Evolutionary conservation across 169 alveolate genomes (phyloP), one percentile per base, ranked within the genome.

Genomic region (Cryptosporidium sp.): DNA sequence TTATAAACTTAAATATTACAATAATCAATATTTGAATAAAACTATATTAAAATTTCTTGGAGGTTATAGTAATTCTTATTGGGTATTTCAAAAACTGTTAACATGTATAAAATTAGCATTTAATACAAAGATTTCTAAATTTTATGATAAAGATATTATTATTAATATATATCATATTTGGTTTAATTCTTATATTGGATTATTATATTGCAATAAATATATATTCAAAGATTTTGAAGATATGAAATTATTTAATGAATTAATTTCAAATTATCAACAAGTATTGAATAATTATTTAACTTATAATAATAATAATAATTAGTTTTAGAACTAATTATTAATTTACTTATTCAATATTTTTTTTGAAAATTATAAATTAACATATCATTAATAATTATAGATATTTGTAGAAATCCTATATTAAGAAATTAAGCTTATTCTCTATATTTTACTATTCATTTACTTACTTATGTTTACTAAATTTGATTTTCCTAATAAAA

Each of bases 11-110:
- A 73, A 58, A 35, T 35, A 73, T 23, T 26, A n/a, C 5, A 56
- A 56, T 26, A 60, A 60, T 53, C 16, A 56, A 5, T 0, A 33
- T 10, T 31, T 18, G 14, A 73, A 73, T 35, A 73, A 73, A 23
- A 60, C 70, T 0, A 73, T 80, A 8, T n/a, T 80, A 23, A 60
- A 56, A 18, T 65, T 62, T 62, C 62, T 80, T 62, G 89, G 89
- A 9, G 75, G 89, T 7, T 65, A 80, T 62, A 29, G 68, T 16
- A 80, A 42, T 18, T 37, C 65, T 33, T 80, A 80, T 65, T 42
- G 60, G 35, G 2, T 65, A 23, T 80, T 80, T 45, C 44, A 62
- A 18, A 80, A 80, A 29, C n/a, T 80, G 0, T 29, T 80, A 6
- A 26, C 37, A 3, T 80, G 89, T 37, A 80, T 80, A 26, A 21